Conservation (phyloP, 345 rosid genomes). For the Gossypium arboreum region DNA sequence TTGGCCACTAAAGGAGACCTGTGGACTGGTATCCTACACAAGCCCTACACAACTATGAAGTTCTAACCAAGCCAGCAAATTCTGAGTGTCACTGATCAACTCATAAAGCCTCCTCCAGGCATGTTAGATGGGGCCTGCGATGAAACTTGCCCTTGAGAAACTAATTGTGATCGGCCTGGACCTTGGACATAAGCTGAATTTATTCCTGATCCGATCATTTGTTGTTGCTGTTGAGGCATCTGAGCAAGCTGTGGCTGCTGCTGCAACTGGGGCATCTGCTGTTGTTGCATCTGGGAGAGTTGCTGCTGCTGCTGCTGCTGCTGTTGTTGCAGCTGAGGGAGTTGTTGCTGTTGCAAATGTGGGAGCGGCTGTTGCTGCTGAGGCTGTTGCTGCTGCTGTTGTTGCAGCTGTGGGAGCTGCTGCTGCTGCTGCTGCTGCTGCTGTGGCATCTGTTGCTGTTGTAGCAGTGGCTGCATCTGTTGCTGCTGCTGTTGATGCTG, state of each 20-base stretch:
- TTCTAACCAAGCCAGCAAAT: background rate
- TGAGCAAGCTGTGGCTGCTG: conserved; percentile 32
- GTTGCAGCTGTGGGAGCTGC: conserved; percentile 31
- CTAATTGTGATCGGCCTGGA: conserved; percentile 53
- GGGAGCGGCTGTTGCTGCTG: conserved; percentile 33
- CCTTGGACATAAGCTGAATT: conserved; percentile 74
- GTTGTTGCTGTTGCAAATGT: conserved; percentile 31
- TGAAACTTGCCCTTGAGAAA: conserved; percentile 63
- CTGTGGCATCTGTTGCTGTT: conserved; percentile 32
- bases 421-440: conserved; percentile 38
- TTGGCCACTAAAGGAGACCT: background rate
- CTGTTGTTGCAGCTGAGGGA: conserved; percentile 29
- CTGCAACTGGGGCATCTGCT: conserved; percentile 33
- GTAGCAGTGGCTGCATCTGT: conserved; percentile 26
- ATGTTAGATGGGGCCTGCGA: conserved; percentile 66
- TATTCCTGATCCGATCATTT: conserved; percentile 73
- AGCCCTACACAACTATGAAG: background rate
- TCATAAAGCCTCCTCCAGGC: conserved; percentile 70
- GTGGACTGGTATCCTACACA: background rate
- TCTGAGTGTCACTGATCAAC: conserved; percentile 17
- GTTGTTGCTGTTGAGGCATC: conserved; percentile 44
- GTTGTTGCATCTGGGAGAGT: conserved; percentile 30
- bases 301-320: conserved; percentile 38
- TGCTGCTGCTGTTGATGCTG: conserved; percentile 58
- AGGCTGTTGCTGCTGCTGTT: conserved; percentile 32